Evolutionary conservation across 208 protist species (phyloP).

Genomic region (Naegleria gruberi): DNA sequence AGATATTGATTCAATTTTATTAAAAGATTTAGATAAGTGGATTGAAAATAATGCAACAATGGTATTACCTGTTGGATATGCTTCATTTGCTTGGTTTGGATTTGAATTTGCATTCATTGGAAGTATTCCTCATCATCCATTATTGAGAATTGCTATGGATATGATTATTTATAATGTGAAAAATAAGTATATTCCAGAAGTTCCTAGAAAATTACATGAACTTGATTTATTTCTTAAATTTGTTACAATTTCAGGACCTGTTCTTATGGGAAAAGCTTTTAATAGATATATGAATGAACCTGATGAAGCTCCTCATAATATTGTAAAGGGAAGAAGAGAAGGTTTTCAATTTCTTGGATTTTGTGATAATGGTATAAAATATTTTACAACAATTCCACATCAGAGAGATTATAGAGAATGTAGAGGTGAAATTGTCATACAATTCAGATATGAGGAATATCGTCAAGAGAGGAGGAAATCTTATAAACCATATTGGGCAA

Average conservation of each 20-base stretch:
- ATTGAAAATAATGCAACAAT: neutral
- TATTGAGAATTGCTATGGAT: neutral
- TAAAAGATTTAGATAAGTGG: neutral
- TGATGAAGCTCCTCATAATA: neutral
- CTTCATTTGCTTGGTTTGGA: neutral
- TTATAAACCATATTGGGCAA: too few relatives aligned
- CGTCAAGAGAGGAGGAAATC: too few relatives aligned
- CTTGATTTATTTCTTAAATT: too few relatives aligned
- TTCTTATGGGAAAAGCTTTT: neutral
- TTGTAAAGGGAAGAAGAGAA: neutral
- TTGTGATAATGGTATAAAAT: neutral
- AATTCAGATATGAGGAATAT: neutral
- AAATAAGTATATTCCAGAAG: neutral
- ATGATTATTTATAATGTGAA: neutral
- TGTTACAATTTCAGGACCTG: neutral
- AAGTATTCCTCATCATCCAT: neutral
- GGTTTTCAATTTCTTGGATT: neutral
- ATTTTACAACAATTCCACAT: too few relatives aligned
- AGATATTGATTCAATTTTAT: neutral
- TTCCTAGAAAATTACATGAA: neutral
- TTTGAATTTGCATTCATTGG: neutral
- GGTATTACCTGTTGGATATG: neutral
- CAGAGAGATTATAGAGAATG: too few relatives aligned
- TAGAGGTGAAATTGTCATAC: neutral
- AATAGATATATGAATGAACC: neutral